Percentiles rank a stretch among this genome's conserved stretches.
Conservation (phyloP, 352 stramenopile genomes). For the Blastocystis sp. region DNA sequence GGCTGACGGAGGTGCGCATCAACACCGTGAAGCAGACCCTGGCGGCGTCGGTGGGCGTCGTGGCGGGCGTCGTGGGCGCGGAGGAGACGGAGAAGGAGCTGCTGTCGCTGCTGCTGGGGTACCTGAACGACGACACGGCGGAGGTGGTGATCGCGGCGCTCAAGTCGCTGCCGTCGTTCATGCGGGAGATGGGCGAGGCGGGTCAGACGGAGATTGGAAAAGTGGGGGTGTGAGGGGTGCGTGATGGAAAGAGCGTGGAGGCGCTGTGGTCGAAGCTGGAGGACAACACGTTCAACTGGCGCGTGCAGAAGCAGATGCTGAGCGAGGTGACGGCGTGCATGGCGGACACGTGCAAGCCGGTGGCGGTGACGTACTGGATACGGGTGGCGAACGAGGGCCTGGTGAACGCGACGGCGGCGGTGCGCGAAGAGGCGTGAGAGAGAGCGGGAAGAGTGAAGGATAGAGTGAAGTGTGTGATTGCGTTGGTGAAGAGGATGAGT, state of each 20-base stretch:
- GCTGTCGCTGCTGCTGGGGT: not conserved
- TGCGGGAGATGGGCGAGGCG: not conserved
- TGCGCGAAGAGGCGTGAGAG: slow-evolving; percentile 1
- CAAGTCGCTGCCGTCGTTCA: not conserved
- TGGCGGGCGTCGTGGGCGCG: not conserved
- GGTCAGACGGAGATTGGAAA: not conserved
- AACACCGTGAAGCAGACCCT: slow-evolving; percentile 1
- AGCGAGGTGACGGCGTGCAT: not conserved
- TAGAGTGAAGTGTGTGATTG: not conserved
- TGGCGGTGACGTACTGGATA: not conserved
- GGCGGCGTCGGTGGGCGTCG: slow-evolving; percentile 8
- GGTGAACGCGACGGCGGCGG: not conserved
- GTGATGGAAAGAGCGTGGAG: not conserved
- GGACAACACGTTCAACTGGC: slow-evolving; percentile 43
- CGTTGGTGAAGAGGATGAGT: not conserved
- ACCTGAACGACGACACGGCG: slow-evolving; percentile 15
- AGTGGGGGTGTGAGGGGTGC: not conserved
- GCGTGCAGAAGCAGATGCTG: slow-evolving; percentile 17
- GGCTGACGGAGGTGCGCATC: not conserved
- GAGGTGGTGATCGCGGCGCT: slow-evolving; percentile 9
- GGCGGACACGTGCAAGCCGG: not conserved
- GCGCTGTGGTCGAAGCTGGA: not conserved
- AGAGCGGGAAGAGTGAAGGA: not conserved
- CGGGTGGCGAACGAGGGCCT: slow-evolving; percentile 10
- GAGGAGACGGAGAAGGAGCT: slow-evolving; percentile 3